Evolutionary conservation across 495 filamentous ascomycete genomes (phyloP).

Genomic region (Penicillium canescens): DNA sequence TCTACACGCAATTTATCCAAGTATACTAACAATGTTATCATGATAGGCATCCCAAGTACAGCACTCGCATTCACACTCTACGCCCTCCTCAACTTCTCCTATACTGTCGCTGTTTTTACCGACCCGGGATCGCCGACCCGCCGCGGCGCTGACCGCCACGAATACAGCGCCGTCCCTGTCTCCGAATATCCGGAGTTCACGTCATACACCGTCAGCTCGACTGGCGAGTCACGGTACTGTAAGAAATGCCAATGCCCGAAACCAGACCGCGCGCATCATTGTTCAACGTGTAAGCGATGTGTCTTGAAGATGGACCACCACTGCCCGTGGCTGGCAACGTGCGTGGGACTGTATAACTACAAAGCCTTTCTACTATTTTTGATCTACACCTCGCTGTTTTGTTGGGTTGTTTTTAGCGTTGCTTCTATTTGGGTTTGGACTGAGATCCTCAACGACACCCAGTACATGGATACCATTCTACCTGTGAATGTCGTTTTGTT

Average conservation of each 20-base stretch:
- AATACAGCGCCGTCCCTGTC: conserved; percentile 65
- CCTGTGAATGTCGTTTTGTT: conserved; percentile 90
- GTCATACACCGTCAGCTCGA: conserved; percentile 85
- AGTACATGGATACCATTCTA: conserved; percentile 66
- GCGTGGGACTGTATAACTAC: conserved; percentile 91
- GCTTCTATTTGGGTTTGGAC: conserved; percentile 76
- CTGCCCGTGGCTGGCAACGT: conserved; percentile 96
- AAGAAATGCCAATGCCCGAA: conserved; percentile 95
- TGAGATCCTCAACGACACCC: conserved; percentile 69
- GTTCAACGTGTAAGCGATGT: conserved; percentile 86
- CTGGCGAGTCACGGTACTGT: conserved; percentile 83
- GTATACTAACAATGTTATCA: not conserved
- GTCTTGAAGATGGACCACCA: conserved; percentile 99
- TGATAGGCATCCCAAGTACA: conserved; percentile 44
- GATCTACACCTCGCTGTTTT: conserved; percentile 86
- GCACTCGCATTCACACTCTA: conserved; percentile 71
- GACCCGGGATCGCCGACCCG: conserved; percentile 69
- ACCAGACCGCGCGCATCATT: conserved; percentile 96
- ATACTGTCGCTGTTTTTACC: conserved; percentile 90
- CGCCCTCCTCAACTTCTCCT: conserved; percentile 78
- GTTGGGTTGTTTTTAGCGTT: conserved; percentile 74
- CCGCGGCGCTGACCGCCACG: conserved; percentile 34
- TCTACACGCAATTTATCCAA: not conserved
- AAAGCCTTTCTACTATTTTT: conserved; percentile 94
- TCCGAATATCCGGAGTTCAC: conserved; percentile 61